Evolutionary conservation across 164 flowering plant species (phyloP), one percentile per base, ranked within the genome.

Genomic region (Brasenia schreberi): DNA sequence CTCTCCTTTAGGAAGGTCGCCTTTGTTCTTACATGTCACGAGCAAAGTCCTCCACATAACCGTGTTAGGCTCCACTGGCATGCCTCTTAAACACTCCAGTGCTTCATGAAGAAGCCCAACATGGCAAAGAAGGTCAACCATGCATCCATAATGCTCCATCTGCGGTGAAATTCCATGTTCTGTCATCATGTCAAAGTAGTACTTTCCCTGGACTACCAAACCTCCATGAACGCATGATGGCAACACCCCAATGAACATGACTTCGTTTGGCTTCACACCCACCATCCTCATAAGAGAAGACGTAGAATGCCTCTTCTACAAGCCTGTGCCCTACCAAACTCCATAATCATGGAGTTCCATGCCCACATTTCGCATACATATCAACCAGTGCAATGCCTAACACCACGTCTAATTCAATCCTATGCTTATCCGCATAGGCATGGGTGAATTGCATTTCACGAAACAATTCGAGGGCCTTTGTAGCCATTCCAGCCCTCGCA

Each of bases 281-380:
- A 2, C 63, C 33, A 61, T 10, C 63, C 68, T 61, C 87, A 79
- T 83, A 68, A 39, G 67, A 59, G 42, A 79, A 81, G 19, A 68
- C 61, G 17, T 71, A 66, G 33, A 83, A 62, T 18, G 84, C 81
- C 42, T 83, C 86, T 63, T 72, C 77, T 7, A 79, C 81, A 56
- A 73, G 77, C 27, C 86, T 83, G 65, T 83, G 76, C 64, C 70
- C 72, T 2, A 81, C 79, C 43, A 81, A 77, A 5, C 79, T n/a
- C 87, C 52, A 79, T 69, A 59, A 83, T 81, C 83, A 83, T 78
- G 0, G 83, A 72, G 49, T 77, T 80, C 84, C 87, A 83, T 43
- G 81, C 81, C 67, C 87, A 63, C 87, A 83, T 66, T 74, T 83
- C 3, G 81, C 77, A 58, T 81, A 81, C 83, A 81, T 81, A 70